Percentiles rank a stretch among this genome's conserved stretches.
Conservation (phyloP, 2,329 filamentous ascomycete genomes). For the Gyromitra esculenta region DNA sequence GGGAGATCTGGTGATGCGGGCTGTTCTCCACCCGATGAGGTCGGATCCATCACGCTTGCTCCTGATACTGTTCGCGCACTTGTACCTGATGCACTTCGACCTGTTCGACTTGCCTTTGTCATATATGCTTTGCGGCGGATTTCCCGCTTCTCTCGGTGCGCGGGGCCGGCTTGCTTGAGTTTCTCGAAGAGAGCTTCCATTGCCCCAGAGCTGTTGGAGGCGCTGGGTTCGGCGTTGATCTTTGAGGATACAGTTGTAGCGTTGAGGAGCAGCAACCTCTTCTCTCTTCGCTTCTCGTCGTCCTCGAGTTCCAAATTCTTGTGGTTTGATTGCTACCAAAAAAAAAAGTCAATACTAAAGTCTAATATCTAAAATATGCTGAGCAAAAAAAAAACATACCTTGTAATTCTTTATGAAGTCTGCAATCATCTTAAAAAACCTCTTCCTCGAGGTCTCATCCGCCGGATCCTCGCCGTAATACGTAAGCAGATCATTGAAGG, state of each 20-base stretch:
- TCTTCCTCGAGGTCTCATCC: constrained; percentile 90
- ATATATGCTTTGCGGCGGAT: constrained; percentile 79
- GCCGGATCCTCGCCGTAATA: constrained; percentile 94
- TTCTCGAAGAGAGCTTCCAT: constrained; percentile 98
- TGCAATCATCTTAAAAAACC: constrained; percentile 95
- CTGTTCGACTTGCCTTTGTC: constrained; percentile 31
- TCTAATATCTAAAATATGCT: not conserved
- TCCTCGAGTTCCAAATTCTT: constrained; percentile 91
- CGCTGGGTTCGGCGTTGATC: constrained; percentile 66
- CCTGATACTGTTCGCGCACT: constrained; percentile 45
- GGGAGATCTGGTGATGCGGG: constrained; percentile 39
- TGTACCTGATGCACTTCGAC: constrained; percentile 38
- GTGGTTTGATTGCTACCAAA: constrained; percentile 77
- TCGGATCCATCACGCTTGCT: constrained; percentile 25
- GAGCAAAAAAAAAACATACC: constrained; percentile 62
- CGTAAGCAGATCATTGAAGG: constrained; percentile 93
- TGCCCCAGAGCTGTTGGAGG: constrained; percentile 80
- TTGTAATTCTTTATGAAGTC: constrained; percentile 93
- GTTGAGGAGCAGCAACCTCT: constrained; percentile 77
- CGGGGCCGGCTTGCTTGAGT: constrained; percentile 88
- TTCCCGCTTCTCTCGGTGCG: constrained; percentile 88
- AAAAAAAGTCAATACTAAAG: constrained; percentile 15
- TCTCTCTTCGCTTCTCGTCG: constrained; percentile 83
- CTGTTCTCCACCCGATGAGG: constrained; percentile 35
- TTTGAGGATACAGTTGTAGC: constrained; percentile 62